A percentile compares a stretch with the other conserved stretches of the same genome.
phyloP scores from a whole-genome alignment of 441 rosid genomes.

The Jatropha podagrica region DNA sequence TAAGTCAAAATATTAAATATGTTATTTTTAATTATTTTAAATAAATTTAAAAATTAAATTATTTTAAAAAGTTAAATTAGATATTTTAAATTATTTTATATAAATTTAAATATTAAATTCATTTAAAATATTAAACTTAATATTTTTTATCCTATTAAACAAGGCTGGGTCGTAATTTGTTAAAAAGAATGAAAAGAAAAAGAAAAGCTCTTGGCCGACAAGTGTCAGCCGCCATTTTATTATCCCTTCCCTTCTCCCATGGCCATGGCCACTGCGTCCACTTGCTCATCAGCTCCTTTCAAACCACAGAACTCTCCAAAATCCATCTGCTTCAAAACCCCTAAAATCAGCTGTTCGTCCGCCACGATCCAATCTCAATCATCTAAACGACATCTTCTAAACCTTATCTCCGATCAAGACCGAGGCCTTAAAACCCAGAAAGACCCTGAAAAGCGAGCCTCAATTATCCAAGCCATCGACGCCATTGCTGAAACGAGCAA shows the following conservation, averaged over 20 bases:
- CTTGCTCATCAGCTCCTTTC: conserved; percentile 17
- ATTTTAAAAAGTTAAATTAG: no score
- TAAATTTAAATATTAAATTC: no score
- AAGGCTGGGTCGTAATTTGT: no score
- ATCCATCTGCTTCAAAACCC: conserved; percentile 14
- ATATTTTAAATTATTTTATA: no score
- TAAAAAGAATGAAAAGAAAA: no score
- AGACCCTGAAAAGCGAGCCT: conserved; percentile 49
- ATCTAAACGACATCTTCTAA: conserved; percentile 62
- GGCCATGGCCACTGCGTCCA: conserved; percentile 23
- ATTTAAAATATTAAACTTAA: no score
- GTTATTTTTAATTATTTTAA: no score
- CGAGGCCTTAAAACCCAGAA: conserved; percentile 83
- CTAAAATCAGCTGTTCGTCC: conserved; percentile 42
- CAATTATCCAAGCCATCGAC: conserved; percentile 63
- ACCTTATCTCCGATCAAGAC: conserved; percentile 76
- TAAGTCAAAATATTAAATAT: no score
- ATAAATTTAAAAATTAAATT: no score
- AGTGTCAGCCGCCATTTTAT: conserved; percentile 8
- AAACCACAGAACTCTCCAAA: conserved; percentile 14
- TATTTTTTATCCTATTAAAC: no score
- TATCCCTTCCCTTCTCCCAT: neutral
- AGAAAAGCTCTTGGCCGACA: no score
- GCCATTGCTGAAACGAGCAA: conserved; percentile 60
- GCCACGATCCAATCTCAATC: conserved; percentile 39